A percentile compares a stretch with the other conserved stretches of the same genome.
Conservation (phyloP, 345 rosid genomes). For the Eutrema japonicum region DNA sequence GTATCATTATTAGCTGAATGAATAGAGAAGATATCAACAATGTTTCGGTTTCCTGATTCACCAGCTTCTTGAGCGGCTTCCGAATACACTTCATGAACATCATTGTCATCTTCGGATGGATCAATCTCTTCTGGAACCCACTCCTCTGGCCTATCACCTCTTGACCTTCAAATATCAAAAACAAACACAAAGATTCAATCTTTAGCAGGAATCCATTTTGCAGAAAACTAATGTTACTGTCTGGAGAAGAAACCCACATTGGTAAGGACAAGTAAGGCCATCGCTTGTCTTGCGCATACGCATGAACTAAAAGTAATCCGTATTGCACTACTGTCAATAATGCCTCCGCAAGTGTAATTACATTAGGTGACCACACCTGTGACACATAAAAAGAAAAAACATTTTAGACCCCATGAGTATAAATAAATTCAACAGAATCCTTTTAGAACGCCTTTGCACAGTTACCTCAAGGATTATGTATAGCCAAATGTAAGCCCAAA, state of each 20-base stretch:
- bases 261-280: conserved; percentile 95
- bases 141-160: conserved; percentile 87
- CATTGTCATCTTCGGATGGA: conserved; percentile 42
- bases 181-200: conserved; percentile 30
- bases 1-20: conserved; percentile 53
- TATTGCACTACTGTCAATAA: conserved; percentile 78
- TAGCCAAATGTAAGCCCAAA: conserved; percentile 96
- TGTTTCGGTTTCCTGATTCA: conserved; percentile 53
- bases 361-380: conserved; percentile 93
- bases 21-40: conserved; percentile 86
- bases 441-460: conserved; percentile 17
- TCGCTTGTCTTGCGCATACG: conserved; percentile 93
- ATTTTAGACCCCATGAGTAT: conserved; percentile 8
- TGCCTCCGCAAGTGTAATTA: conserved; percentile 87
- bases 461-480: conserved; percentile 90
- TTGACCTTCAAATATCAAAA: conserved; percentile 50
- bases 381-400: conserved; percentile 31
- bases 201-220: conserved; percentile 17
- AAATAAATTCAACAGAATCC: background rate
- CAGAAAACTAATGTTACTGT: conserved; percentile 11
- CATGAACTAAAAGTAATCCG: conserved; percentile 72
- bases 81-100: conserved; percentile 49
- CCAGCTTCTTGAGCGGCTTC: conserved; percentile 48
- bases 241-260: conserved; percentile 53
- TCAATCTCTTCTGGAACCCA: conserved; percentile 86